Percentiles rank a stretch among this genome's conserved stretches.
Conservation (phyloP, 306 rosid species). For the Vigna radiata region DNA sequence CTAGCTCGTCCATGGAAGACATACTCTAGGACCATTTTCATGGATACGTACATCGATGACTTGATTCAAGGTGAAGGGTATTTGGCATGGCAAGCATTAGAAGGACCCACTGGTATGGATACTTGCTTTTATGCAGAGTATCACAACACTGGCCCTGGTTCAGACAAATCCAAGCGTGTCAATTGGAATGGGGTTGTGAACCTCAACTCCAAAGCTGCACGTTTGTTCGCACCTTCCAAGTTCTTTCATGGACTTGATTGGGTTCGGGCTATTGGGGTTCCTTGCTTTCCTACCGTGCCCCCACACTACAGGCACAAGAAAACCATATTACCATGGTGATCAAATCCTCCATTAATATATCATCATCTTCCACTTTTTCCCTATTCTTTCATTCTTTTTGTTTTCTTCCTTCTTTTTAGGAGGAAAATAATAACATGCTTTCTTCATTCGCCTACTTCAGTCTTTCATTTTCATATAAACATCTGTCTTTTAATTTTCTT, state of each 20-base stretch:
- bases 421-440: too few relatives aligned
- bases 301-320: background rate
- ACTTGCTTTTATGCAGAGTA: background rate
- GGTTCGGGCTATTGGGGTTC: background rate
- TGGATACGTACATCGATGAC: background rate
- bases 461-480: too few relatives aligned
- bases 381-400: too few relatives aligned
- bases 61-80: background rate
- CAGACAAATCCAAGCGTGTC: background rate
- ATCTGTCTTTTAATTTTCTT: too few relatives aligned
- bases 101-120: background rate
- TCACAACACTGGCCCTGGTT: background rate
- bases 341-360: background rate
- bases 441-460: too few relatives aligned
- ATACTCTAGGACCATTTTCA: background rate
- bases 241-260: background rate
- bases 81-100: background rate
- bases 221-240: too few relatives aligned
- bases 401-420: too few relatives aligned
- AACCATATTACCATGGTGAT: background rate
- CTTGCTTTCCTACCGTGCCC: background rate
- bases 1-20: background rate
- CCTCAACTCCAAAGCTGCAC: background rate
- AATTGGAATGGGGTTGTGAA: background rate
- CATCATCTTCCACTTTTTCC: too few relatives aligned